Evolutionary conservation across 345 rosid species (phyloP), one percentile per base, ranked within the genome.

Genomic region (Atalantia buxifolia): DNA sequence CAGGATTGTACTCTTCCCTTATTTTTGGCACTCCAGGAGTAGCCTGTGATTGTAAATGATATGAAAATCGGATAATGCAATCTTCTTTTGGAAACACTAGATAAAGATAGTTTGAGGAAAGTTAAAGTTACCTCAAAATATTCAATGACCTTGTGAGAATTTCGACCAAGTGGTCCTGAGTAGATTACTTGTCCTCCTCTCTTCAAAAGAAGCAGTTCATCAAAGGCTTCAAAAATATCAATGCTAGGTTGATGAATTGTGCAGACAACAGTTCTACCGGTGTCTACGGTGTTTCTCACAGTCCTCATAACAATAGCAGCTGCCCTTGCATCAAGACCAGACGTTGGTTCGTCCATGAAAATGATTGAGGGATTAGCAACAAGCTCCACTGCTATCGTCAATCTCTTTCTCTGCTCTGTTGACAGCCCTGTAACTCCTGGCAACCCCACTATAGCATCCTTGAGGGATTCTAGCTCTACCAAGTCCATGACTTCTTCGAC

Each of bases 221-320:
- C 98, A 33, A 94, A 94, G 12, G 98, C 91, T 91, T 94, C 97
- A 18, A 94, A 92, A 76, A 94, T 94, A 74, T 94, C 98, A 31
- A 89, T 94, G 79, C 94, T 94, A 45, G 97, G 97, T 70, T 91
- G 97, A 79, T 94, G 98, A 69, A 94, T 92, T 13, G 95, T 94
- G 85, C 97, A 94, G 50, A 94, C 97, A 12, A 94, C 95, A 5
- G 97, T 92, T 80, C 93, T 87, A 71, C 98, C 98, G 5, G 97
- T 93, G 77, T 94, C 98, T 75, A 92, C 97, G 0, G 95, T 94
- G 88, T 94, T 94, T 74, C 98, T 91, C 68, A 92, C 98, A 0
- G 98, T 87, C 76, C 98, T 92, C 98, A 92, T 94, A 35, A 94
- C 98, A 79, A 91, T 94, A 3, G 97, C 97, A 9, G 97, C 97